Conservation (phyloP, 2,329 filamentous ascomycete species). For the Aureobasidium sp. region DNA sequence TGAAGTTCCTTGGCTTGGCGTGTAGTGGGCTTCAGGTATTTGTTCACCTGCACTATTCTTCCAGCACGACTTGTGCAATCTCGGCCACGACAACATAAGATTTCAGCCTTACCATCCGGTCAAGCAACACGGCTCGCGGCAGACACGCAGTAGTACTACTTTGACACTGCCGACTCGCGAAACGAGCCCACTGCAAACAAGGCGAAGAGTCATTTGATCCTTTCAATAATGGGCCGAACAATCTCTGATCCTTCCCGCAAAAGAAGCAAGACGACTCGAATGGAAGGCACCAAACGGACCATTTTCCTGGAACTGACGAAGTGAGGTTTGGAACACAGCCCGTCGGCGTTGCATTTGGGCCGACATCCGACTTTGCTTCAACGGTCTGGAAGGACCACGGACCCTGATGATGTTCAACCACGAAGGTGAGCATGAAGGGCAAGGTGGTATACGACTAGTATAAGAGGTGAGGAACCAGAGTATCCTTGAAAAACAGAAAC, state of each 20-base stretch:
- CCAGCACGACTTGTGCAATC: neutral
- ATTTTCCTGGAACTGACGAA: neutral
- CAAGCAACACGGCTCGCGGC: neutral
- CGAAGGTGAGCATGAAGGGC: neutral
- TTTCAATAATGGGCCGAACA: neutral
- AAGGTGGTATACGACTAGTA: neutral
- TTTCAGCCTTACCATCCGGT: slow-evolving; percentile 2
- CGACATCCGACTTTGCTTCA: neutral
- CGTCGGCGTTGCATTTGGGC: neutral
- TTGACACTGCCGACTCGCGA: neutral
- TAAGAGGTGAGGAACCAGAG: neutral
- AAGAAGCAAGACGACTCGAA: neutral
- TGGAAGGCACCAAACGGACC: neutral
- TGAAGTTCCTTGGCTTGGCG: neutral
- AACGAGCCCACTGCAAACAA: neutral
- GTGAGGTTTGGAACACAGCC: neutral
- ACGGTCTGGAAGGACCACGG: slow-evolving; percentile 6
- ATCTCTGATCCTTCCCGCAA: neutral
- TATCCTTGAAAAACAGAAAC: neutral
- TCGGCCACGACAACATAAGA: neutral
- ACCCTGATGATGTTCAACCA: neutral
- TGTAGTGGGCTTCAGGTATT: neutral
- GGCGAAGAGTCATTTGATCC: neutral
- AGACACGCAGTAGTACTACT: neutral
- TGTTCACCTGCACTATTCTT: neutral